Percentiles rank a stretch among this genome's conserved stretches.
These are phyloP conservation scores for Dentipellis sp. DNA, from an alignment of 768 basidiomycete genomes.

Conservation along the genomic window DNA sequence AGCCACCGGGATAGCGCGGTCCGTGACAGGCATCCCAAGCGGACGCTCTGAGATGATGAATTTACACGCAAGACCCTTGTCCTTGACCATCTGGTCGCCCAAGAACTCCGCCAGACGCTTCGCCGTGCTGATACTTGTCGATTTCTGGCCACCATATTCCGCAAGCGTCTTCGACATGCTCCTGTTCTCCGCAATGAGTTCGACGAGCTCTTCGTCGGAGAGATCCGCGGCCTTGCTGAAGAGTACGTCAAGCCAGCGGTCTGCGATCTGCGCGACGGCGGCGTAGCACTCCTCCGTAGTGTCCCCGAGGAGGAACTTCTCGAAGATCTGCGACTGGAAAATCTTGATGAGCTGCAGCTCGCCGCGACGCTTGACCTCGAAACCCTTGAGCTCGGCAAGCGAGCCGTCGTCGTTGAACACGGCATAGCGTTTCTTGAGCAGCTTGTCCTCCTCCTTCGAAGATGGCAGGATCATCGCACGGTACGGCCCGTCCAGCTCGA, in stretches of 20 bases:
- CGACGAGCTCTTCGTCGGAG: constrained; percentile 87
- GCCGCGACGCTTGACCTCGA: constrained; percentile 96
- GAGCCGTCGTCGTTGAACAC: constrained; percentile 98
- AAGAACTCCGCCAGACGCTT: constrained; percentile 92
- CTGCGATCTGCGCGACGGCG: constrained; percentile 86
- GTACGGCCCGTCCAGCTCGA: constrained; percentile 97
- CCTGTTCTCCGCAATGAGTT: constrained; percentile 96
- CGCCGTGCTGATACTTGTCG: constrained; percentile 96
- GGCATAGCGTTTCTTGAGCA: constrained; percentile 97
- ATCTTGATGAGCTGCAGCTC: constrained; percentile 99
- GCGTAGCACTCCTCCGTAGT: constrained; percentile 95
- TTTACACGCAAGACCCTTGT: constrained; percentile 97
- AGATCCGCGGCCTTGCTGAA: constrained; percentile 80
- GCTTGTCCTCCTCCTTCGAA: constrained; percentile 97
- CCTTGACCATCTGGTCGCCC: constrained; percentile 98
- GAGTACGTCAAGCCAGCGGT: constrained; percentile 96
- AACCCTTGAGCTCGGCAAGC: constrained; percentile 97
- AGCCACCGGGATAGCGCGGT: constrained; percentile 92
- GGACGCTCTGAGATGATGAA: constrained; percentile 98
- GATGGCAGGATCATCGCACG: constrained; percentile 98
- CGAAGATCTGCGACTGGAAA: constrained; percentile 97
- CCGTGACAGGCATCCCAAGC: constrained; percentile 88
- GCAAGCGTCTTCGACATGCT: constrained; percentile 97
- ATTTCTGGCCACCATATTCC: constrained; percentile 95
- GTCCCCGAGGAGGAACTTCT: constrained; percentile 88